Conservation (phyloP, 352 stramenopile species). For the Phytophthora podocarpi region DNA sequence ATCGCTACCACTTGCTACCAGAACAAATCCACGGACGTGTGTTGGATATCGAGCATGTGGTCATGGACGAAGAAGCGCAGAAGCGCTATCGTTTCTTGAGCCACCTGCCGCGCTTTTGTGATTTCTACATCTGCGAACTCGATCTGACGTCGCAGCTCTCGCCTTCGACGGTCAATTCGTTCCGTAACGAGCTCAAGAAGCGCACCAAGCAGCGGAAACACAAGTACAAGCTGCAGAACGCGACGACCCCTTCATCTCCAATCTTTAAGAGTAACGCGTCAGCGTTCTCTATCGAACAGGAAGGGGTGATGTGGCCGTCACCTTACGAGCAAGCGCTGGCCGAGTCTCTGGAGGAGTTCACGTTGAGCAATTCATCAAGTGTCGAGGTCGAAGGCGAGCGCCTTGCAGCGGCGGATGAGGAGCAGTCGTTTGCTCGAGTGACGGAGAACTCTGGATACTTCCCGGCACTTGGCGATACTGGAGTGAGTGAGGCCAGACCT, state of each 20-base stretch:
- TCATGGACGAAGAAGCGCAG: constrained; percentile 87
- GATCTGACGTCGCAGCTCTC: constrained; percentile 80
- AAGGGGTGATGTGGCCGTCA: constrained; percentile 59
- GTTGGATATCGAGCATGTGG: constrained; percentile 84
- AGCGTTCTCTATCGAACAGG: constrained; percentile 63
- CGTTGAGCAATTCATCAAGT: constrained; percentile 27
- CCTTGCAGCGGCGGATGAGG: constrained; percentile 27
- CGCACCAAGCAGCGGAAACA: constrained; percentile 70
- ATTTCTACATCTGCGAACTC: constrained; percentile 90
- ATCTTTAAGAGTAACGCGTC: constrained; percentile 36
- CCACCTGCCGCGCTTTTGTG: constrained; percentile 85
- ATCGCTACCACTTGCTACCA: constrained; percentile 60
- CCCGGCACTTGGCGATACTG: constrained; percentile 44
- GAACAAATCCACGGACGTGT: constrained; percentile 65
- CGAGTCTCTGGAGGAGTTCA: constrained; percentile 48
- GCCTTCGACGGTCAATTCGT: constrained; percentile 57
- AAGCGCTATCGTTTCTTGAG: constrained; percentile 88
- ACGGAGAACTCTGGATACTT: constrained; percentile 82
- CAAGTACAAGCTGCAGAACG: constrained; percentile 44
- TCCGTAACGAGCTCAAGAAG: constrained; percentile 80
- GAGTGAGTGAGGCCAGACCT: constrained; percentile 2
- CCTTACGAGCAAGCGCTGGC: constrained; percentile 54
- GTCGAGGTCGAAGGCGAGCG: constrained; percentile 24
- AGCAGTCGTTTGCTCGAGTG: constrained; percentile 72
- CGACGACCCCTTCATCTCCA: constrained; percentile 33